Conservation (phyloP, 2,329 filamentous ascomycete species). For the Talaromyces sp. region DNA sequence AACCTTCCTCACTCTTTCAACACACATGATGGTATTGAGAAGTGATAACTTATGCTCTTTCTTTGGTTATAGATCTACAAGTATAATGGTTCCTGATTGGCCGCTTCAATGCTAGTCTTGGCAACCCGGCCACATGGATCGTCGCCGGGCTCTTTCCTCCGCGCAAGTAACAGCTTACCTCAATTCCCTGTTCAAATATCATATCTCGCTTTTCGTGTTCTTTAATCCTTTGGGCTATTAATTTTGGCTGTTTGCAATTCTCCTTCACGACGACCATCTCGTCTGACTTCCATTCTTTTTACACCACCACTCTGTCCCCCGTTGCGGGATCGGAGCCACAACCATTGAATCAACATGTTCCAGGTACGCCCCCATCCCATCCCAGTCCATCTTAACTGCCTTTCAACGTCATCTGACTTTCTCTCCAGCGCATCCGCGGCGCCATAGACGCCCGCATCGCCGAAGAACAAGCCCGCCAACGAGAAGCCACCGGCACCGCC, state of each 20-base stretch:
- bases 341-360: slow-evolving; percentile 25
- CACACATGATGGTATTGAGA: too few relatives aligned
- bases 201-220: background rate
- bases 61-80: background rate
- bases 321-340: slow-evolving; percentile 21
- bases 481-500: slow-evolving; percentile 33
- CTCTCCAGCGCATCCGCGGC: slow-evolving; percentile 68
- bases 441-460: slow-evolving; percentile 84
- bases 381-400: background rate
- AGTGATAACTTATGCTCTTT: background rate
- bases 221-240: background rate
- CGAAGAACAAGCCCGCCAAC: slow-evolving; percentile 83
- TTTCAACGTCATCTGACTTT: background rate
- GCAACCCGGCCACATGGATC: background rate
- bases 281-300: background rate
- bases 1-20: background rate
- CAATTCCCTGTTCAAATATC: background rate
- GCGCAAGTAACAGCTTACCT: background rate
- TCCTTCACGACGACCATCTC: background rate
- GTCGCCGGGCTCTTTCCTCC: background rate
- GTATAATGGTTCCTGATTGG: background rate
- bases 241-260: background rate
- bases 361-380: slow-evolving; percentile 23
- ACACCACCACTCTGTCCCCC: slow-evolving; percentile 12
- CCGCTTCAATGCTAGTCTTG: background rate